These are phyloP conservation scores for Diutina catenulata DNA, from an alignment of 1,139 yeast genomes.

Conservation along the genomic window DNA sequence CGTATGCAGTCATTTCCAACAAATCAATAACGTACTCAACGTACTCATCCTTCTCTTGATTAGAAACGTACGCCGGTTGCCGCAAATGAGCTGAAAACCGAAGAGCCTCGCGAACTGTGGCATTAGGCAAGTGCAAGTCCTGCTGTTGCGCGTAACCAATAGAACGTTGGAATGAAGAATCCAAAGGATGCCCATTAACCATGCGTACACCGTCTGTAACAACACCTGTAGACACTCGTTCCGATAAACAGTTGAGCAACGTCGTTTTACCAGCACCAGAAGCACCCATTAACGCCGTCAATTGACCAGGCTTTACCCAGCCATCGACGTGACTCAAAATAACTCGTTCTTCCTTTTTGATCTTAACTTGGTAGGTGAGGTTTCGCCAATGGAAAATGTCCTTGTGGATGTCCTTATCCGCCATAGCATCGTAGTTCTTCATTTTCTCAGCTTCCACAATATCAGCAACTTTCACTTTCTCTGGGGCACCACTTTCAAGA, in stretches of 20 bases:
- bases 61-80: slow-evolving; percentile 46
- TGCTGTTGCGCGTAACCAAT: slow-evolving; percentile 82
- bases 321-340: slow-evolving; percentile 66
- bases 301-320: slow-evolving; percentile 59
- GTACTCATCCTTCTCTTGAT: slow-evolving; percentile 51
- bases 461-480: slow-evolving; percentile 7
- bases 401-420: slow-evolving; percentile 10
- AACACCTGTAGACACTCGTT: slow-evolving; percentile 22
- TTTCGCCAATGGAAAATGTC: slow-evolving; percentile 74
- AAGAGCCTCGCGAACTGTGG: slow-evolving; percentile 73
- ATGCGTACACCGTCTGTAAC: slow-evolving; percentile 23
- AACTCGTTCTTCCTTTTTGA: slow-evolving; percentile 52
- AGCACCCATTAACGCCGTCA: slow-evolving; percentile 27
- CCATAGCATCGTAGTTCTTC: neutral
- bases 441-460: slow-evolving; percentile 9
- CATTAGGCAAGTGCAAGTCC: slow-evolving; percentile 61
- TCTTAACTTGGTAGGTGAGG: slow-evolving; percentile 49
- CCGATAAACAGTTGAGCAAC: slow-evolving; percentile 21
- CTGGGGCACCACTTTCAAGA: neutral
- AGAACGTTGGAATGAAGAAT: slow-evolving; percentile 53
- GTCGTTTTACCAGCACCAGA: slow-evolving; percentile 27
- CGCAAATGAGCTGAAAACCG: slow-evolving; percentile 63
- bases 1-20: slow-evolving; percentile 61
- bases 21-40: slow-evolving; percentile 62
- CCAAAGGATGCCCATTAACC: slow-evolving; percentile 25